Base-by-base conservation (phyloP, 2,329 filamentous ascomycete genomes). In the Beauveria asiatica region DNA sequence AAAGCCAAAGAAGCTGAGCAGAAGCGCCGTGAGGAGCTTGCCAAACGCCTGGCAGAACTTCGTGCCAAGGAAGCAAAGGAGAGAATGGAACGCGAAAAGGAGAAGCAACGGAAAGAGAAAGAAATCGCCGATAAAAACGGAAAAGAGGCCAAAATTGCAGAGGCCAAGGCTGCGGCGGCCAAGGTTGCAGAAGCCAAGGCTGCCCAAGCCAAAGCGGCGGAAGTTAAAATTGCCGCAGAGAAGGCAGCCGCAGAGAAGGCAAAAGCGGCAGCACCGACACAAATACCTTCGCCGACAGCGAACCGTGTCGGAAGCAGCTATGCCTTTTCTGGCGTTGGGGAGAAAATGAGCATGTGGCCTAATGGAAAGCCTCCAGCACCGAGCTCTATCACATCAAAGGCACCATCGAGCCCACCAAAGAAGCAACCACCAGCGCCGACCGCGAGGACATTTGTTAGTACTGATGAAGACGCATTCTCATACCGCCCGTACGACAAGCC, bases 401-500 rank as follows among this genome's bases (percentile, higher is more conserved):
- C 49, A 8, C 57, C 62, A 1, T 68, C 64, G 65, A 74, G 48
- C 70, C 75, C 51, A 70, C 64, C 64, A 50, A 75, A 76, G 63
- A 75, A 74, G 58, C 74, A 75, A 25, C 76, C 77, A 44, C 76
- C 77, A 46, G 67, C 73, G 42, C 75, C 80, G 45, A 79, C 82
- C 33, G 82, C 85, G 41, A 82, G 78, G 64, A 84, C 84, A 3
- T 82, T 82, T 61, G 74, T 81, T 64, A 83, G 79, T 64, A 83
- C 83, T 21, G 83, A 88, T 54, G 85, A 88, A 55, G 83, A 87
- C 64, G 78, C 80, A 3, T 85, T 88, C 71, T 92, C 89, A 1
- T 92, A 84, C 73, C 85, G 89, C 54, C 88, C 90, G 1, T 92
- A 92, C 71, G 89, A 93, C 69, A 81, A 84, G 65, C 82, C 86